These are phyloP conservation scores for Clavispora santaluciae DNA, from an alignment of 805 yeast genomes.

Conservation along the genomic window DNA sequence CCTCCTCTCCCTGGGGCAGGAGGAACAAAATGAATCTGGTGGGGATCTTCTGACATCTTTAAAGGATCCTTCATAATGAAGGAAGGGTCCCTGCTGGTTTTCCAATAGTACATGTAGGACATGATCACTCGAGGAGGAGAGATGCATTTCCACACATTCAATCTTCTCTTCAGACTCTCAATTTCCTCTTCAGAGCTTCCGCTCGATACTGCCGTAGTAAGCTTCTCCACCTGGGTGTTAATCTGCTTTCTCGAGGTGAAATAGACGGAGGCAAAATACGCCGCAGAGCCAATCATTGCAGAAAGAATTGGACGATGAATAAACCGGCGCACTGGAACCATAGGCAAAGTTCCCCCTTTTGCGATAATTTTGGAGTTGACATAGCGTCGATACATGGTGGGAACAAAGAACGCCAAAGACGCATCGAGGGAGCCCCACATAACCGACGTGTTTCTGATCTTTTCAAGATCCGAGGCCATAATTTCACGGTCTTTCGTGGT, in stretches of 20 bases:
- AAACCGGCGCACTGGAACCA: background rate
- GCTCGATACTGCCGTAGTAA: constrained; percentile 20
- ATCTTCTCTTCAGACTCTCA: constrained; percentile 14
- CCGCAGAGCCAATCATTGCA: constrained; percentile 33
- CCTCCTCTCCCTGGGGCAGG: constrained; percentile 2
- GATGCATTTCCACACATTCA: constrained; percentile 33
- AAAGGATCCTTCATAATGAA: constrained; percentile 55
- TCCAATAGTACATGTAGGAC: constrained; percentile 47
- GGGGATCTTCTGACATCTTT: constrained; percentile 23
- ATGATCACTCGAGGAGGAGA: constrained; percentile 29
- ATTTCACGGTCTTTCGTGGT: constrained; percentile 38
- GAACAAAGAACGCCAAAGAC: constrained; percentile 37
- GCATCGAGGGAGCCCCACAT: constrained; percentile 39
- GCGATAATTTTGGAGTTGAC: background rate
- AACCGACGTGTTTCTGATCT: constrained; percentile 30
- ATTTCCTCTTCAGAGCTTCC: constrained; percentile 4
- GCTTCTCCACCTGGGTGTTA: constrained; percentile 21
- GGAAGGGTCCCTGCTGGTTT: constrained; percentile 48
- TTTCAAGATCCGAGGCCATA: constrained; percentile 34
- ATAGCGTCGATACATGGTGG: constrained; percentile 24
- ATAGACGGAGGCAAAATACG: constrained; percentile 10
- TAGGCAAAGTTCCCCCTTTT: background rate
- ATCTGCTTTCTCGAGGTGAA: constrained; percentile 3
- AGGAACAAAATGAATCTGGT: constrained; percentile 27
- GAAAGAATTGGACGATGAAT: constrained; percentile 32